Evolutionary conservation across 2,329 filamentous ascomycete species (phyloP).

Genomic region (Penicillium fuscoglaucum): DNA sequence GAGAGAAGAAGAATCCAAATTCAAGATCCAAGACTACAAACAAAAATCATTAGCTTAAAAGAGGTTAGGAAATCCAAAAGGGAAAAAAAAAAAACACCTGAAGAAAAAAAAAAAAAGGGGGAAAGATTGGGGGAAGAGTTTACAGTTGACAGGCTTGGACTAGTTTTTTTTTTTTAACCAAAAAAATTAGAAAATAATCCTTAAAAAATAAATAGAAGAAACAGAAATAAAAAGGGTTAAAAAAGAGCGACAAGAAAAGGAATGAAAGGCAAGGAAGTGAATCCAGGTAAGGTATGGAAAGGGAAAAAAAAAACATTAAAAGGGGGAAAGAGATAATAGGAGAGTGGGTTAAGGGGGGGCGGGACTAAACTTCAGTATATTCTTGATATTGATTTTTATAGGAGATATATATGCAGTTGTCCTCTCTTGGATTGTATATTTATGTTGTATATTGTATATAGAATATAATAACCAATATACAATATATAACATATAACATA

Average conservation of each 20-base stretch:
- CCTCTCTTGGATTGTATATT: not conserved
- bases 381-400: not conserved
- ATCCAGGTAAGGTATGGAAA: slow-evolving; percentile 23
- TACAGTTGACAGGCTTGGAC: slow-evolving; percentile 5
- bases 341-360: slow-evolving; percentile 24
- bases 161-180: not conserved
- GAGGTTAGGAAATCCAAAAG: slow-evolving; percentile 20
- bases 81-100: slow-evolving; percentile 16
- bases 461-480: not conserved
- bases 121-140: slow-evolving; percentile 20
- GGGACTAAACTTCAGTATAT: slow-evolving; percentile 6
- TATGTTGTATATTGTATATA: not conserved
- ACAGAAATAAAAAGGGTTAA: slow-evolving; percentile 33
- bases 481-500: not conserved
- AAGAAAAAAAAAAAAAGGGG: slow-evolving; percentile 18
- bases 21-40: slow-evolving; percentile 20
- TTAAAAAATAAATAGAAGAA: slow-evolving; percentile 14
- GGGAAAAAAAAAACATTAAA: slow-evolving; percentile 24
- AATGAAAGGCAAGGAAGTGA: slow-evolving; percentile 32
- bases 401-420: not conserved
- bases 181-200: slow-evolving; percentile 4
- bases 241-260: slow-evolving; percentile 29
- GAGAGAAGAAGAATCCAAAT: slow-evolving; percentile 15
- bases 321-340: slow-evolving; percentile 33
- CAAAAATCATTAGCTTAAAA: slow-evolving; percentile 25